Evolutionary conservation across 2,329 filamentous ascomycete genomes (phyloP), one percentile per base, ranked within the genome.

Genomic region (Ilyonectria robusta): DNA sequence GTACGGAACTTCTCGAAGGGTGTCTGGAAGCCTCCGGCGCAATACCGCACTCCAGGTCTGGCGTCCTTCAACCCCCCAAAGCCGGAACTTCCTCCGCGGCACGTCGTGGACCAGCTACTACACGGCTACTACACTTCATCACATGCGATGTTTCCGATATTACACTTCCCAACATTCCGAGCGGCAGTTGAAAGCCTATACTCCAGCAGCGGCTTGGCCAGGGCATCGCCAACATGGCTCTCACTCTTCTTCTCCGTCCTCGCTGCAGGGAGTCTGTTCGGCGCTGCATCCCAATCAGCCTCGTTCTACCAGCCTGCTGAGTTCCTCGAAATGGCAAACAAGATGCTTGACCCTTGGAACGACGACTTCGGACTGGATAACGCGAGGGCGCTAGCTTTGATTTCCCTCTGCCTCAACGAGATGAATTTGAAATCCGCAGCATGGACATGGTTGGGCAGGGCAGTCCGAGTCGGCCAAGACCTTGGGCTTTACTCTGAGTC

Each of bases 151-250:
- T 92, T 95, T 72, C 96, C 96, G 0, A 90, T 97, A 48, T 76
- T 98, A 10, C 94, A 98, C 79, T 97, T 95, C 93, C 93, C 94
- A 2, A 92, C 88, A 0, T 97, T 98, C 75, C 86, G 92, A 74
- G 86, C 88, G 54, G 88, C 92, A 58, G 92, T 95, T 67, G 93
- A 97, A 63, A 86, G 89, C 9, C 84, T 97, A 7, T 97, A 97
- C 80, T 88, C 88, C 62, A 88, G 89, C 4, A 88, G 87, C 35
- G 62, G 62, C 48, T 84, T 92, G 19, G 84, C 87, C 33, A 75
- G 75, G 11, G 84, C 89, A 7, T 84, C 92, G 0, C 86, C 89
- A 17, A 89, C 91, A 40, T 97, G 94, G 90, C 85, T 92, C 37
- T 91, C 94, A 2, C 85, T 96, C 21, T 92, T 98, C 74, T 97